Percentiles rank a stretch among this genome's conserved stretches.
These are phyloP conservation scores for Suillus tomentosus DNA, from an alignment of 768 basidiomycete species.

Conservation along the genomic window DNA sequence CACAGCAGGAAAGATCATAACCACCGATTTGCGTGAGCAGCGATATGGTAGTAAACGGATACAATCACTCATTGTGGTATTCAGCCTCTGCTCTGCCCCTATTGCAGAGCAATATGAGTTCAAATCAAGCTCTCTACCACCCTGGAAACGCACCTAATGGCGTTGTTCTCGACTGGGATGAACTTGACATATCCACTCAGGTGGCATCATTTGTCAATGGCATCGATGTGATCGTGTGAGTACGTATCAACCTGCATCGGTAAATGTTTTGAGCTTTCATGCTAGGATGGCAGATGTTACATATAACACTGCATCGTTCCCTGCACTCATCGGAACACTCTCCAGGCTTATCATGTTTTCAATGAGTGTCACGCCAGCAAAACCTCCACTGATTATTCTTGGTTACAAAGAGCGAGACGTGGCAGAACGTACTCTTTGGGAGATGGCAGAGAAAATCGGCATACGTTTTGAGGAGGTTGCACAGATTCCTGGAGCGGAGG, in stretches of 20 bases:
- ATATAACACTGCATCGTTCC: constrained; percentile 87
- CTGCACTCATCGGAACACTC: constrained; percentile 72
- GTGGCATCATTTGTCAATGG: constrained; percentile 38
- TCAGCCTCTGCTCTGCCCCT: constrained; percentile 81
- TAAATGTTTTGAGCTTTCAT: background rate
- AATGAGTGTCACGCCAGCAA: constrained; percentile 16
- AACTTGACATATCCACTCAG: constrained; percentile 49
- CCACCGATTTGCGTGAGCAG: constrained; percentile 74
- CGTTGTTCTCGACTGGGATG: constrained; percentile 76
- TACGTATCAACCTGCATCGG: constrained; percentile 14
- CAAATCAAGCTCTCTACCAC: constrained; percentile 41
- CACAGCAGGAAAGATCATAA: constrained; percentile 42
- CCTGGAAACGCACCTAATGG: constrained; percentile 32
- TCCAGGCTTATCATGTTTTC: constrained; percentile 42
- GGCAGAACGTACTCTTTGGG: constrained; percentile 77
- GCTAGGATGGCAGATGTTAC: constrained; percentile 91
- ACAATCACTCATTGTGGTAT: constrained; percentile 1
- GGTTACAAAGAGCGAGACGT: constrained; percentile 88
- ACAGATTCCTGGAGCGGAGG: constrained; percentile 58
- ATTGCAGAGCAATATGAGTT: constrained; percentile 67
- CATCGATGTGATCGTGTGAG: constrained; percentile 74
- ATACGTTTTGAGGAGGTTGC: constrained; percentile 60
- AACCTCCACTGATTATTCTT: constrained; percentile 57
- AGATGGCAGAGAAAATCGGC: constrained; percentile 50
- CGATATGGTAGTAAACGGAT: background rate